Evolutionary conservation across 1,284 basidiomycete species (phyloP), one percentile per base, ranked within the genome.

Genomic region (Cutaneotrichosporon arboriforme): DNA sequence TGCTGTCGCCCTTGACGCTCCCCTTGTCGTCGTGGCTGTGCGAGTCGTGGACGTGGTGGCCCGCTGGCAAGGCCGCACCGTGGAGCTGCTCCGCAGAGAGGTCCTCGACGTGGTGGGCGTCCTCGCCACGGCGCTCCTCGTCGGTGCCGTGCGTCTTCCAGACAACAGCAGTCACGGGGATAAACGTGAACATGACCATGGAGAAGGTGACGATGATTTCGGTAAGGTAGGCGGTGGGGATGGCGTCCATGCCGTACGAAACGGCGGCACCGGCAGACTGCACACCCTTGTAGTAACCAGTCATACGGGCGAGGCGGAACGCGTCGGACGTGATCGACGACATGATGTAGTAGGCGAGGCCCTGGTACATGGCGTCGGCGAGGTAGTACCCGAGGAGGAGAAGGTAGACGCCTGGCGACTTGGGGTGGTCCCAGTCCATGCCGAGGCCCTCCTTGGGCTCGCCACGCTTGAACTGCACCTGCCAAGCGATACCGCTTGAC

Each of bases 191-290:
- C 39, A 70, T 50, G 40, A 67, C 55, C 46, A 69, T 51, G 37
- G 60, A 26, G 58, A 62, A 66, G 10, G 62, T 64, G 35, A 65
- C 65, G 33, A 69, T 55, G 52, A 60, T 62, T 43, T 68, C 66
- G 20, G 61, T 66, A 17, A 69, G 57, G 58, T 65, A 69, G 10
- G 65, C 58, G 14, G 67, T 67, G 48, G 55, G 48, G 33, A 77
- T 74, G 3, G 79, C 79, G 62, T 80, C 79, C 77, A 80, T 78
- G 21, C 77, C 79, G 61, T 76, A 80, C 18, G 72, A 74, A 68
- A 78, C 39, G 72, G 65, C 78, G 2, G 66, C 51, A 20, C 78
- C 78, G 33, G 69, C 69, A 20, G 65, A 68, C 50, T 71, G 69
- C 23, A 71, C 57, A 33, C 66, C 71, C 58, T 73, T 75, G 69